A percentile compares a stretch with the other conserved stretches of the same genome.
These are phyloP conservation scores for Fusarium citri DNA, from an alignment of 2,329 filamentous ascomycete species.

Conservation along the genomic window DNA sequence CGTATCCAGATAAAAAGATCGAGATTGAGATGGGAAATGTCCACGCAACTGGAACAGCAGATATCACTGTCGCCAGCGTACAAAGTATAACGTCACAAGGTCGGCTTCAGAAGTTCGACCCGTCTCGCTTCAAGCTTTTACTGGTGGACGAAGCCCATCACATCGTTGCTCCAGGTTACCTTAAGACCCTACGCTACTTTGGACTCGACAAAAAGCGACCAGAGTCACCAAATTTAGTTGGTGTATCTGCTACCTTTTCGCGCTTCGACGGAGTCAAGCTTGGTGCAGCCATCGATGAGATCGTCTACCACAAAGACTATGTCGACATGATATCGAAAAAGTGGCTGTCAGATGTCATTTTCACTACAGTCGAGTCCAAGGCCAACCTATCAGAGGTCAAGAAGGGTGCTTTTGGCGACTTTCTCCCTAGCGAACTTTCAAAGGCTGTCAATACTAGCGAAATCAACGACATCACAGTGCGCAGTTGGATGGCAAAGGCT, in stretches of 20 bases:
- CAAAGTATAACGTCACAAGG: constrained; percentile 83
- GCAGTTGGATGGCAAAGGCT: constrained; percentile 86
- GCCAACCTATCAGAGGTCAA: constrained; percentile 80
- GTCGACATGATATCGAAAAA: constrained; percentile 82
- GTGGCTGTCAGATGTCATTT: constrained; percentile 91
- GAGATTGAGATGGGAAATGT: constrained; percentile 92
- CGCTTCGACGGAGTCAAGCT: constrained; percentile 86
- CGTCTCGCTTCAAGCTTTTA: constrained; percentile 83
- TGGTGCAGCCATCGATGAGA: constrained; percentile 89
- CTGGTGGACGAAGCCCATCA: constrained; percentile 98
- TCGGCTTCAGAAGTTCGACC: constrained; percentile 85
- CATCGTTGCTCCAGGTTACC: constrained; percentile 86
- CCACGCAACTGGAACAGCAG: constrained; percentile 81
- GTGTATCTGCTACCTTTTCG: constrained; percentile 85
- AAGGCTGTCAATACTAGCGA: constrained; percentile 82
- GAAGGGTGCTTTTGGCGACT: constrained; percentile 76
- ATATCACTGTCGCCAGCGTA: constrained; percentile 94
- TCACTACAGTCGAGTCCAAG: constrained; percentile 89
- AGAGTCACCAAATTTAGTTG: constrained; percentile 75
- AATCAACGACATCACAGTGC: constrained; percentile 86
- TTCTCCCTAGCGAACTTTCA: constrained; percentile 81
- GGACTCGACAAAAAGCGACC: constrained; percentile 65
- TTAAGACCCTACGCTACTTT: constrained; percentile 82
- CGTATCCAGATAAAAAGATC: constrained; percentile 83
- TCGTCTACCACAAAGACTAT: constrained; percentile 89